A percentile compares a stretch with the other conserved stretches of the same genome.
These are phyloP conservation scores for Arachis stenosperma DNA, from an alignment of 306 rosid genomes.

Conservation along the genomic window DNA sequence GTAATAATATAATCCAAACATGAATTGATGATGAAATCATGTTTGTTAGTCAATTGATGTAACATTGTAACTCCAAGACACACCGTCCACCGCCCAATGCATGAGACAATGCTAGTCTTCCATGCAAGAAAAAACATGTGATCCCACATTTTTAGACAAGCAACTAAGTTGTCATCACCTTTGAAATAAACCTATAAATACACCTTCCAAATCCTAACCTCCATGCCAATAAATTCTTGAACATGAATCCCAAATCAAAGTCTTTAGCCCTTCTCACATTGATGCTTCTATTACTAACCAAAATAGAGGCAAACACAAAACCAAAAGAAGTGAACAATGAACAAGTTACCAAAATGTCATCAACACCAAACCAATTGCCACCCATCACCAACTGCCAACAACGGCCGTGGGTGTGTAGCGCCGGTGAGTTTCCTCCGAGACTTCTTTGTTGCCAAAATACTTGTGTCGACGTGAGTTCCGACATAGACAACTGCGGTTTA, in stretches of 20 bases:
- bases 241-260: conserved; percentile 25
- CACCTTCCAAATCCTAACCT: not conserved
- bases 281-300: conserved; percentile 23
- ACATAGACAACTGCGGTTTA: conserved; percentile 53
- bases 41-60: not conserved
- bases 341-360: conserved; percentile 18
- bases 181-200: not conserved
- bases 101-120: conserved; percentile 6
- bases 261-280: conserved; percentile 27
- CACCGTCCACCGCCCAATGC: conserved; percentile 21
- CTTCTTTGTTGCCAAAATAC: conserved; percentile 53
- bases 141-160: conserved; percentile 4
- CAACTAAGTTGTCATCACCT: not conserved
- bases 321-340: not conserved
- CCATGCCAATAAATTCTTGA: not conserved
- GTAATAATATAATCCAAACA: too few relatives aligned
- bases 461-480: conserved; percentile 53
- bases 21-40: not conserved
- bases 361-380: conserved; percentile 3
- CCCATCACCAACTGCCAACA: conserved; percentile 43
- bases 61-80: not conserved
- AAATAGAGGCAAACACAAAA: conserved; percentile 21
- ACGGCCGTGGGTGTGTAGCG: conserved; percentile 45
- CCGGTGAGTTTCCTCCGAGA: conserved; percentile 33
- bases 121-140: conserved; percentile 52